Evolutionary conservation across 331 rosid genomes (phyloP).

Genomic region (Spiraea crenata): DNA sequence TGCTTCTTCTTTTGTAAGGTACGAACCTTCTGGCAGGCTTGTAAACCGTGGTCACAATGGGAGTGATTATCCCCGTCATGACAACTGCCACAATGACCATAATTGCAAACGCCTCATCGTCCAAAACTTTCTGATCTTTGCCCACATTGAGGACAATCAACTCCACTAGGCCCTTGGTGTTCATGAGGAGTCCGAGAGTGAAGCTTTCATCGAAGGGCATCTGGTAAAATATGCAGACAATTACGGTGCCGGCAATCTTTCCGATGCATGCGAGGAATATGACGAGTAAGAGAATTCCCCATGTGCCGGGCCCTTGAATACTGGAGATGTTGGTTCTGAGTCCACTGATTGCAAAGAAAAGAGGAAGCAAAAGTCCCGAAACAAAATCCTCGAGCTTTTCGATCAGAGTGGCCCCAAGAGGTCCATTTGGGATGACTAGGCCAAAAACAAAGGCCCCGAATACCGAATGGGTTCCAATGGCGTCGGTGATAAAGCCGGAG

Average conservation of each 20-base stretch:
- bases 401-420: conserved; percentile 63
- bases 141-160: conserved; percentile 80
- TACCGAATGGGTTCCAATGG: conserved; percentile 78
- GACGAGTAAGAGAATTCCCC: conserved; percentile 46
- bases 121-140: conserved; percentile 70
- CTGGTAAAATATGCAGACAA: conserved; percentile 45
- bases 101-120: conserved; percentile 57
- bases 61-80: conserved; percentile 71
- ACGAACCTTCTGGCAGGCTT: conserved; percentile 52
- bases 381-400: conserved; percentile 91
- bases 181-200: conserved; percentile 85
- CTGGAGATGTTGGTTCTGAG: conserved; percentile 53
- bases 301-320: conserved; percentile 21
- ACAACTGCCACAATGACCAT: conserved; percentile 63
- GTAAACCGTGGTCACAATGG: conserved; percentile 53
- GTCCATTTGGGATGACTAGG: conserved; percentile 69
- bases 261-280: conserved; percentile 54
- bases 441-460: conserved; percentile 93
- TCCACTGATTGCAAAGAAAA: conserved; percentile 83
- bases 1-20: conserved; percentile 66
- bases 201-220: conserved; percentile 65
- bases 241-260: conserved; percentile 61
- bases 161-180: conserved; percentile 61
- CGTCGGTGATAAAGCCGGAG: conserved; percentile 79
- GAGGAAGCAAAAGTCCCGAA: conserved; percentile 77